A percentile compares a stretch with the other conserved stretches of the same genome.
These are phyloP conservation scores for Candida ascalaphidarum DNA, from an alignment of 805 yeast genomes.

Conservation along the genomic window DNA sequence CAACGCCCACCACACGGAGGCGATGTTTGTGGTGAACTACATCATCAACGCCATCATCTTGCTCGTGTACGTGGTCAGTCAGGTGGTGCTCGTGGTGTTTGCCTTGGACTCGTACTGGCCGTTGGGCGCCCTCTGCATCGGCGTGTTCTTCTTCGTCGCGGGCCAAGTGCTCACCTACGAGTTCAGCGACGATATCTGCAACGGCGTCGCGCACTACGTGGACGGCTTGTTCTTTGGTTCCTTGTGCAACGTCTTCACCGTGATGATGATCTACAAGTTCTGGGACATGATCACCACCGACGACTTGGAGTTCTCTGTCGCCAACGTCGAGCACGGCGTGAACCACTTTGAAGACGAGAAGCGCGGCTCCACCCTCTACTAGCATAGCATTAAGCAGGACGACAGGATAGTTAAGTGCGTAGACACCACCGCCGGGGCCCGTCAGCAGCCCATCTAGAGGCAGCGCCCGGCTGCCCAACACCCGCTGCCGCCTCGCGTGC, in stretches of 20 bases:
- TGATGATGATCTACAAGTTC: conserved; percentile 93
- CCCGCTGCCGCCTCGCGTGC: too few species aligned
- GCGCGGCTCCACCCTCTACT: conserved; percentile 6
- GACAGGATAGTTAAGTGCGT: too few species aligned
- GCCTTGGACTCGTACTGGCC: conserved; percentile 82
- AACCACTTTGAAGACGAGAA: conserved; percentile 25
- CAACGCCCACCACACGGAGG: conserved; percentile 48
- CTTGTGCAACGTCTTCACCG: conserved; percentile 66
- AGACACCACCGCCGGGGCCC: too few species aligned
- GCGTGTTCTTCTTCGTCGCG: conserved; percentile 61
- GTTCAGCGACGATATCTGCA: conserved; percentile 60
- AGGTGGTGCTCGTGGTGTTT: conserved; percentile 55
- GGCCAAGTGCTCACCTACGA: conserved; percentile 78
- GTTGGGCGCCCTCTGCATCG: conserved; percentile 70
- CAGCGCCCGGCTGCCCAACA: too few species aligned
- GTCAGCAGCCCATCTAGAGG: too few species aligned
- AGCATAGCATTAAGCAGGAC: too few species aligned
- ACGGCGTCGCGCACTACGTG: conserved; percentile 69
- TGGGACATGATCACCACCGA: conserved; percentile 96
- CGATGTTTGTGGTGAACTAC: conserved; percentile 62
- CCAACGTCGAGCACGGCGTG: conserved; percentile 32
- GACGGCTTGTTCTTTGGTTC: conserved; percentile 88
- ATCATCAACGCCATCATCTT: conserved; percentile 63
- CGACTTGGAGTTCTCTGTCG: conserved; percentile 85
- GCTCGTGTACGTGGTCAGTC: conserved; percentile 55